Conservation (phyloP, 2,329 filamentous ascomycete genomes). For the Phialophora verrucosa region DNA sequence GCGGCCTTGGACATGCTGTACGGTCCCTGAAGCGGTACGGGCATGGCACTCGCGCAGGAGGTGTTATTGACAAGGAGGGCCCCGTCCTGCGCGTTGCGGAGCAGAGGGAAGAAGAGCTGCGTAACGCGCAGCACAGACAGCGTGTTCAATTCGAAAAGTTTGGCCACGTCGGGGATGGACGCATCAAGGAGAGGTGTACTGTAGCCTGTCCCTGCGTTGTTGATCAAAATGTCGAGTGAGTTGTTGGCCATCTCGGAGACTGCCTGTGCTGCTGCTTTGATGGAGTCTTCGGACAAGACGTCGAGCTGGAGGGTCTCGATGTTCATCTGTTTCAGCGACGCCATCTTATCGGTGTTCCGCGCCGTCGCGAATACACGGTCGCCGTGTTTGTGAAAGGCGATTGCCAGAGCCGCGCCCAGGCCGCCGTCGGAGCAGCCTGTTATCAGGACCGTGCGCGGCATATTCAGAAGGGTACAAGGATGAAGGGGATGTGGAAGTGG, state of each 20-base stretch:
- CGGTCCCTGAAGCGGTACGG: slow-evolving; percentile 43
- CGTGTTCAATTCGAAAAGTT: slow-evolving; percentile 51
- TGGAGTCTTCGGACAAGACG: slow-evolving; percentile 41
- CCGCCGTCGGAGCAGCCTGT: slow-evolving; percentile 48
- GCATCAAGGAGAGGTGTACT: slow-evolving; percentile 42
- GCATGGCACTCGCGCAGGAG: slow-evolving; percentile 42
- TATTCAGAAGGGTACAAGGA: not conserved
- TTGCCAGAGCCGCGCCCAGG: slow-evolving; percentile 49
- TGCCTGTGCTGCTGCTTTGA: slow-evolving; percentile 43
- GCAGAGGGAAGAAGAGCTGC: slow-evolving; percentile 41
- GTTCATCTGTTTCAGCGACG: slow-evolving; percentile 34
- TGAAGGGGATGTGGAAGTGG: not conserved
- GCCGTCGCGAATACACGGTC: slow-evolving; percentile 51
- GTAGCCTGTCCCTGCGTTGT: slow-evolving; percentile 52
- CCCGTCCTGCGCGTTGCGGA: slow-evolving; percentile 55
- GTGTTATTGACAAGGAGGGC: slow-evolving; percentile 48
- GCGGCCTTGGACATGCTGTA: slow-evolving; percentile 46
- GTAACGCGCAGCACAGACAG: slow-evolving; percentile 47
- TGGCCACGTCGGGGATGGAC: slow-evolving; percentile 42
- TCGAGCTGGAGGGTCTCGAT: slow-evolving; percentile 45
- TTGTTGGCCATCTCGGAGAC: slow-evolving; percentile 22
- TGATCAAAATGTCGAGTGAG: slow-evolving; percentile 53
- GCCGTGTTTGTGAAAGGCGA: slow-evolving; percentile 45
- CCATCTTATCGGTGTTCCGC: slow-evolving; percentile 46
- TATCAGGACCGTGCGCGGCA: slow-evolving; percentile 29